Evolutionary conservation across 345 rosid species (phyloP), one percentile per base, ranked within the genome.

Genomic region (Lagerstroemia speciosa): DNA sequence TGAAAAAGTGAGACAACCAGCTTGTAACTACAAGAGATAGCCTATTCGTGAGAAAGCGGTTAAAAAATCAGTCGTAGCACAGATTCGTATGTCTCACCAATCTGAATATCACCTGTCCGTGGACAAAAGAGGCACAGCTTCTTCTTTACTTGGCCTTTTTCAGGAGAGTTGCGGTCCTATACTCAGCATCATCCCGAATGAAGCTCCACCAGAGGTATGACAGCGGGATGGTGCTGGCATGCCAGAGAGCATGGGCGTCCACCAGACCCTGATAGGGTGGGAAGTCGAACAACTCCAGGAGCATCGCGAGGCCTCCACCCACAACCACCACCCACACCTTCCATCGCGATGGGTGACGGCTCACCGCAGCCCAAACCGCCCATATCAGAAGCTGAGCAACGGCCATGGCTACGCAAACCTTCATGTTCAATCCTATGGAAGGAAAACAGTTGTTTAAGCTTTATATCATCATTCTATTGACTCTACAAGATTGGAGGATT

Each of bases 191-290:
- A 45, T 90, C 96, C 68, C 87, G 79, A 66, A 81, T 81, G 74
- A 93, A 90, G 79, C 97, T 89, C 98, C 98, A 93, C 86, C 88
- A 89, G 30, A 90, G 71, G 71, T 85, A 90, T n/a, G 92, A 75
- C 22, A 93, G 85, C 17, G 94, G 96, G 73, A 93, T 81, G 58
- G 82, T 78, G 11, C 84, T 72, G 29, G 85, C 88, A 50, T 89
- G 87, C 93, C 95, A 86, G 37, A 90, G 83, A 38, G 87, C 88
- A n/a, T 83, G 93, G 62, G 98, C 87, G 76, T 93, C 98, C 0
- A 93, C 71, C 24, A 70, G 84, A 70, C 97, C 90, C 41, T 67
- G 26, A 73, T 83, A 85, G 0, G 98, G 96, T 11, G 93, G 87
- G 71, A 93, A 93, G 73, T 93, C 97, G 0, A 76, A 75, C 66